Percentiles rank a stretch among this genome's conserved stretches.
Conservation (phyloP, 768 basidiomycete genomes). For the Rhodotorula sphaerocarpa region DNA sequence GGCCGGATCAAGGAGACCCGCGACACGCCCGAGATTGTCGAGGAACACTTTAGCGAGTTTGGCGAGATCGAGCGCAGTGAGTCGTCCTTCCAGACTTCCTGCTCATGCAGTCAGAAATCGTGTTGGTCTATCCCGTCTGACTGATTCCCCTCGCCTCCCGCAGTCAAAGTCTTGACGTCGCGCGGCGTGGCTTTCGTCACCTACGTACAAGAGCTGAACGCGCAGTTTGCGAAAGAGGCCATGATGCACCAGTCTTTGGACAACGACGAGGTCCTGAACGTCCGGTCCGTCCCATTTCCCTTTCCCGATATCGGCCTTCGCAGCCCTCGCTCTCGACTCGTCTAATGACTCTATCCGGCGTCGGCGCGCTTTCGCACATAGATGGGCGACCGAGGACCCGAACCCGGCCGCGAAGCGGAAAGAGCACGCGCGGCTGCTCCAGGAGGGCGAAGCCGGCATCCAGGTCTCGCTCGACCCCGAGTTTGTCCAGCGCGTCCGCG, state of each 20-base stretch:
- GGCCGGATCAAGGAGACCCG: constrained; percentile 67
- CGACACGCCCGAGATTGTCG: constrained; percentile 60
- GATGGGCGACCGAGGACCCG: constrained; percentile 97
- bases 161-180: constrained; percentile 84
- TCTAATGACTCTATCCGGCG: no score
- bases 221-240: constrained; percentile 94
- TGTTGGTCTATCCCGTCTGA: constrained; percentile 1
- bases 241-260: constrained; percentile 99
- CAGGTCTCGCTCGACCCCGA: constrained; percentile 70
- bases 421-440: constrained; percentile 74
- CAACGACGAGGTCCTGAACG: constrained; percentile 94
- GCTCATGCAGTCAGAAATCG: no score
- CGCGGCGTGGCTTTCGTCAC: constrained; percentile 96
- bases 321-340: background rate
- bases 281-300: constrained; percentile 50
- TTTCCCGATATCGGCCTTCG: background rate
- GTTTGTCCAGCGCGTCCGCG: constrained; percentile 78
- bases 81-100: no score
- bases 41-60: constrained; percentile 90
- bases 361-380: constrained; percentile 34
- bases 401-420: constrained; percentile 81
- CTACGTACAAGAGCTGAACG: constrained; percentile 72
- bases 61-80: constrained; percentile 83
- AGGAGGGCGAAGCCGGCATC: constrained; percentile 78
- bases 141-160: background rate